phyloP scores from a whole-genome alignment of 2,329 filamentous ascomycete genomes.

The Mariannaea sp. region DNA sequence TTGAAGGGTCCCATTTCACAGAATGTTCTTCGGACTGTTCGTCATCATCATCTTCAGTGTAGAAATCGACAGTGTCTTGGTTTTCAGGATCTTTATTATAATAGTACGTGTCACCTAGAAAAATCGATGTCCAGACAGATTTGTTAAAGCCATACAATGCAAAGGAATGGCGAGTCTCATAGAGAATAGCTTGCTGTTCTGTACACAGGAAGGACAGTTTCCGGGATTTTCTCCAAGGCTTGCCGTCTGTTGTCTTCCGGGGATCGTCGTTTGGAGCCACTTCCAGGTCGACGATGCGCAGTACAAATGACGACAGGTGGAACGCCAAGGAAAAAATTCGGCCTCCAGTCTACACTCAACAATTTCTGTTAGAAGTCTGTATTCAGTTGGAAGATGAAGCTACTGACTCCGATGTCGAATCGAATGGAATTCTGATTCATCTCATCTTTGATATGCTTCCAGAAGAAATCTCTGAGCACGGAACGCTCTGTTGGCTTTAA shows the following conservation, averaged over 20 bases:
- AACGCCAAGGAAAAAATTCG: neutral
- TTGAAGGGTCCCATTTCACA: neutral
- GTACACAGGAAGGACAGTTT: neutral
- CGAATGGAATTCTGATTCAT: neutral
- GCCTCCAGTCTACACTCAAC: neutral
- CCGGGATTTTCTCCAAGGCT: neutral
- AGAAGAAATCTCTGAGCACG: conserved; percentile 1
- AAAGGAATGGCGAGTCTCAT: conserved; percentile 2
- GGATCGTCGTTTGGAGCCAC: neutral
- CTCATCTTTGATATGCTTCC: conserved; percentile 1
- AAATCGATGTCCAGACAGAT: neutral
- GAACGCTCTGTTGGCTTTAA: neutral
- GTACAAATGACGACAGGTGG: neutral
- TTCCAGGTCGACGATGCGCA: neutral
- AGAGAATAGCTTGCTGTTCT: neutral
- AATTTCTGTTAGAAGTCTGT: neutral
- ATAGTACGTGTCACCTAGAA: conserved; percentile 1
- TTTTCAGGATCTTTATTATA: neutral
- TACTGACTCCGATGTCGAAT: conserved; percentile 3
- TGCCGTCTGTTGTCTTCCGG: too few species aligned
- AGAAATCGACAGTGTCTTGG: conserved; percentile 1
- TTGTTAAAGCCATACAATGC: neutral
- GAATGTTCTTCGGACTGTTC: neutral
- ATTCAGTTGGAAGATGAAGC: neutral
- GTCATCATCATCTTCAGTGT: neutral